Conservation (phyloP, 75 land plant genomes). For the Chamaecyparis obtusa region DNA sequence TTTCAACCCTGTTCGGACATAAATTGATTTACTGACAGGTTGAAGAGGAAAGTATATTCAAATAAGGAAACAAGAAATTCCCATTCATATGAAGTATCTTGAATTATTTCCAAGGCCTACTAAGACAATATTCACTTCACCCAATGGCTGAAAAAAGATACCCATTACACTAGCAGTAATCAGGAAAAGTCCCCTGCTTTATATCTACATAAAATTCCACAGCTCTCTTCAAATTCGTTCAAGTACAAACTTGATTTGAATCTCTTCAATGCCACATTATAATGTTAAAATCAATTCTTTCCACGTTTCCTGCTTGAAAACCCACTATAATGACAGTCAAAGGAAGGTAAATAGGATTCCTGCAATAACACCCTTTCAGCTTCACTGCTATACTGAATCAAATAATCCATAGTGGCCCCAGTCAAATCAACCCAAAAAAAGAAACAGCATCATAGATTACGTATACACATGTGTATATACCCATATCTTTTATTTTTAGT, state of each 20-base stretch:
- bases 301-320: not conserved
- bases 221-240: not conserved
- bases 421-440: not conserved
- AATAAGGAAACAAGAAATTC: not conserved
- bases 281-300: not conserved
- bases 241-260: not conserved
- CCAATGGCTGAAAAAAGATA: not conserved
- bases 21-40: not conserved
- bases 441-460: not conserved
- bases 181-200: not conserved
- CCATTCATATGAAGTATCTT: not conserved
- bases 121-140: not conserved
- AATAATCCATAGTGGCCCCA: not conserved
- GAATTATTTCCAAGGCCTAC: not conserved
- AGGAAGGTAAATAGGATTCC: not conserved
- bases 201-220: not conserved
- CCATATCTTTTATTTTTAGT: not conserved
- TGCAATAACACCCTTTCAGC: not conserved
- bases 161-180: not conserved
- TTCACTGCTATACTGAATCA: not conserved
- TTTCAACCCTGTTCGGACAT: not conserved
- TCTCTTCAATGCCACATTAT: not conserved
- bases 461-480: not conserved
- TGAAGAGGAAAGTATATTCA: not conserved
- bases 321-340: not conserved